phyloP scores from a whole-genome alignment of 2,329 filamentous ascomycete genomes.

The Macrophomina tecta region DNA sequence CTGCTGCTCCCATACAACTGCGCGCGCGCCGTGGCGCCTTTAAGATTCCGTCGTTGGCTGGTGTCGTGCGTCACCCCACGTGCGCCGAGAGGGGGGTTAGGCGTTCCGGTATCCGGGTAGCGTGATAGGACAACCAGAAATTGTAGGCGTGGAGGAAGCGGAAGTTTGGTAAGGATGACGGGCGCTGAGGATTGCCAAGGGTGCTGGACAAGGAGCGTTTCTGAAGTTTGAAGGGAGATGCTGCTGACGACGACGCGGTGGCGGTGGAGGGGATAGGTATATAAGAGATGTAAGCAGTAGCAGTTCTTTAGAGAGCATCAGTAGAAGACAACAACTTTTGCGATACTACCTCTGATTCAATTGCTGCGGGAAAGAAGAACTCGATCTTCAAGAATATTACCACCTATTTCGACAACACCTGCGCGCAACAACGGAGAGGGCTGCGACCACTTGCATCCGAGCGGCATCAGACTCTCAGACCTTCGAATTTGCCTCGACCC shows the following conservation, averaged over 20 bases:
- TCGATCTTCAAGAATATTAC: too few species aligned
- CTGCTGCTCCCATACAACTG: background rate
- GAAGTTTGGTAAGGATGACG: background rate
- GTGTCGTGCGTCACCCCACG: conserved; percentile 4
- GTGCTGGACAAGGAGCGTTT: background rate
- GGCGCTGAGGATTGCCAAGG: conserved; percentile 1
- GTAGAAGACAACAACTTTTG: too few species aligned
- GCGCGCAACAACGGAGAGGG: too few species aligned
- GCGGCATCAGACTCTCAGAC: background rate
- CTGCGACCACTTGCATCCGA: too few species aligned
- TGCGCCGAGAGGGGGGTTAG: background rate
- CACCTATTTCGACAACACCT: too few species aligned
- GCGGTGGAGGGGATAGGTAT: background rate
- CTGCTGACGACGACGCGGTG: background rate
- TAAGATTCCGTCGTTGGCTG: background rate
- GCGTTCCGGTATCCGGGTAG: conserved; percentile 9
- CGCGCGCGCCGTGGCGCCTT: background rate
- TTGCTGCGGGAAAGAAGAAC: too few species aligned
- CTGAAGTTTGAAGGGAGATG: background rate
- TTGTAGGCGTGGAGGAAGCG: background rate
- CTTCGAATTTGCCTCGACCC: background rate
- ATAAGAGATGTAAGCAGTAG: background rate
- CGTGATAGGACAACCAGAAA: background rate
- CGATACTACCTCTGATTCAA: too few species aligned
- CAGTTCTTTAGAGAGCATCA: background rate